A percentile compares a stretch with the other conserved stretches of the same genome.
Conservation (phyloP, 2,329 filamentous ascomycete species). For the Fusarium avenaceum region DNA sequence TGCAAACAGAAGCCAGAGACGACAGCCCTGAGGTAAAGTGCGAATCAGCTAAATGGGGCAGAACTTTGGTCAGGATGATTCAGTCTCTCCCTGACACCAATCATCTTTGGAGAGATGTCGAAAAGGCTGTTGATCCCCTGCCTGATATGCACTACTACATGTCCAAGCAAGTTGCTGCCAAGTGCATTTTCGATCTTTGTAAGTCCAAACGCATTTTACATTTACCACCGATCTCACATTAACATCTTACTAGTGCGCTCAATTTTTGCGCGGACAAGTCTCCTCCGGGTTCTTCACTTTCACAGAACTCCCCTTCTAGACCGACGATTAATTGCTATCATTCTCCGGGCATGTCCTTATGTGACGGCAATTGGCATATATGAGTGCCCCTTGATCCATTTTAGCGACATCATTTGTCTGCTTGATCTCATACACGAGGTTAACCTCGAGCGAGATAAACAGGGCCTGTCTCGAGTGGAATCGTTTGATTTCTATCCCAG, state of each 20-base stretch:
- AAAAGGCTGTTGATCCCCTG: constrained; percentile 1
- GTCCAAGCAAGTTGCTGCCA: constrained; percentile 29
- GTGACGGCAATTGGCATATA: constrained; percentile 55
- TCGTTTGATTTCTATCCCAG: constrained; percentile 54
- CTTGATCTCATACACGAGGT: constrained; percentile 56
- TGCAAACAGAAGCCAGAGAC: background rate
- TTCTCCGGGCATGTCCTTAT: constrained; percentile 52
- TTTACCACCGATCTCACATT: constrained; percentile 7
- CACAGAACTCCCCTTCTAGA: constrained; percentile 52
- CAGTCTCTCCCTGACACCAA: constrained; percentile 22
- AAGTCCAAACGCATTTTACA: constrained; percentile 22
- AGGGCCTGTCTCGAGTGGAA: constrained; percentile 33
- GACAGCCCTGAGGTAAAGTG: background rate
- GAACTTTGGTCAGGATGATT: constrained; percentile 15
- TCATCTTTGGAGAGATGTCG: constrained; percentile 4
- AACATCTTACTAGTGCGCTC: constrained; percentile 44
- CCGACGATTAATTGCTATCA: constrained; percentile 52
- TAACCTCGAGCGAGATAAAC: constrained; percentile 45
- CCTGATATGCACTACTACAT: constrained; percentile 11
- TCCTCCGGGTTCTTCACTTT: constrained; percentile 50
- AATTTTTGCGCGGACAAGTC: constrained; percentile 34
- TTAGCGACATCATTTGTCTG: constrained; percentile 54
- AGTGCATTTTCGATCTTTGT: constrained; percentile 37
- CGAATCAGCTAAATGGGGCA: background rate
- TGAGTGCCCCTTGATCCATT: constrained; percentile 55